Evolutionary conservation across 2,329 filamentous ascomycete species (phyloP).

Genomic region (Fusarium buharicum): DNA sequence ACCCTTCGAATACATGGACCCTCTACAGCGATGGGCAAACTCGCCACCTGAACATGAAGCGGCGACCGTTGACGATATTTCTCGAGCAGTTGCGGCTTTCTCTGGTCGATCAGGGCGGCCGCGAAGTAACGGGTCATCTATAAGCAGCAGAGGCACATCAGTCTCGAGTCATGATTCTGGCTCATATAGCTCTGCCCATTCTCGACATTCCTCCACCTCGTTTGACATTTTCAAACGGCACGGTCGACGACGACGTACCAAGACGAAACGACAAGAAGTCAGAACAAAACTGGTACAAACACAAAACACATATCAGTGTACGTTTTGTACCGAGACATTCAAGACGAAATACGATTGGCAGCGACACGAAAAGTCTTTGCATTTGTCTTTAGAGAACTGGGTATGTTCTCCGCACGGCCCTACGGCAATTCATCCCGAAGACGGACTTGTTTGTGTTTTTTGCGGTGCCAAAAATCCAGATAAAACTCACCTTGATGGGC

Average conservation of each 20-base stretch:
- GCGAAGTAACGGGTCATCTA: conserved; percentile 54
- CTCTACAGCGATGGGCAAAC: conserved; percentile 49
- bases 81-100: conserved; percentile 41
- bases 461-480: conserved; percentile 51
- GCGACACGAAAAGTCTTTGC: conserved; percentile 62
- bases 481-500: conserved; percentile 49
- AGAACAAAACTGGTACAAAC: conserved; percentile 26
- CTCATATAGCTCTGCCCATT: conserved; percentile 33
- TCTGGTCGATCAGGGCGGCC: conserved; percentile 53
- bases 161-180: conserved; percentile 31
- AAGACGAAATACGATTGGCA: conserved; percentile 59
- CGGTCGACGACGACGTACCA: conserved; percentile 26
- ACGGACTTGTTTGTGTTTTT: conserved; percentile 48
- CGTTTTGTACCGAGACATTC: conserved; percentile 59
- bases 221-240: conserved; percentile 34
- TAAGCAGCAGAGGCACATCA: conserved; percentile 34
- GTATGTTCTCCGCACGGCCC: conserved; percentile 53
- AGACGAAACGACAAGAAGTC: conserved; percentile 19
- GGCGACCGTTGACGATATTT: conserved; percentile 48
- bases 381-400: conserved; percentile 59
- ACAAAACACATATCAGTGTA: conserved; percentile 53
- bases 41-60: conserved; percentile 50
- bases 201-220: conserved; percentile 14
- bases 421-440: conserved; percentile 52
- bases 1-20: conserved; percentile 40